These are phyloP conservation scores for Entrophospora sp. DNA, from an alignment of 192 early-diverging fungal genomes.

Conservation along the genomic window DNA sequence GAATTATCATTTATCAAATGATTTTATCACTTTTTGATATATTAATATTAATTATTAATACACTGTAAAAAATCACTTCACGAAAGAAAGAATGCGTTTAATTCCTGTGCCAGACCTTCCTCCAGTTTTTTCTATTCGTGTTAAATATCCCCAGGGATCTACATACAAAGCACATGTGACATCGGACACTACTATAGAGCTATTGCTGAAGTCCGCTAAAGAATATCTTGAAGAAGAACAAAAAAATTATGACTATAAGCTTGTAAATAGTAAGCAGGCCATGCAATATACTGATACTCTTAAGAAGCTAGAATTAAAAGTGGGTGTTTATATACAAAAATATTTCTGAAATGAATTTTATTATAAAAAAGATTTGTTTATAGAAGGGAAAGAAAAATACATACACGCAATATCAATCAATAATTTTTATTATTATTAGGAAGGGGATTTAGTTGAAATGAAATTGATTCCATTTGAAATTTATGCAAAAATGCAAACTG, in stretches of 20 bases:
- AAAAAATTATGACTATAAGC: neutral
- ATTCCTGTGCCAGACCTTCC: no score
- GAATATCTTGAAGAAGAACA: neutral
- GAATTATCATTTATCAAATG: no score
- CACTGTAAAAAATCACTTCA: no score
- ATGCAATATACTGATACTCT: neutral
- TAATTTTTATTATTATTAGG: neutral
- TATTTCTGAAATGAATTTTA: no score
- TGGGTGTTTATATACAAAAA: neutral
- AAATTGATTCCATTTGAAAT: conserved; percentile 32
- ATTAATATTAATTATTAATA: no score
- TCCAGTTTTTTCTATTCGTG: no score
- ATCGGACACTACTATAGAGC: neutral
- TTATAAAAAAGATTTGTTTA: neutral
- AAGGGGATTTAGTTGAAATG: neutral
- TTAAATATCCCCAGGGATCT: no score
- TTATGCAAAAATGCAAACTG: conserved; percentile 70
- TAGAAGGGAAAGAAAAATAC: neutral
- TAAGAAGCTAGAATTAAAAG: neutral
- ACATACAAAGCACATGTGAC: no score
- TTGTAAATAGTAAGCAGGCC: neutral
- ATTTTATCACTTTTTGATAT: no score
- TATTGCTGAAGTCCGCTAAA: neutral
- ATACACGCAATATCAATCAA: neutral
- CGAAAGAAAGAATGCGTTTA: no score